Evolutionary conservation across 208 protist species (phyloP), one percentile per base, ranked within the genome.

Genomic region (Trypanosoma conorhini): DNA sequence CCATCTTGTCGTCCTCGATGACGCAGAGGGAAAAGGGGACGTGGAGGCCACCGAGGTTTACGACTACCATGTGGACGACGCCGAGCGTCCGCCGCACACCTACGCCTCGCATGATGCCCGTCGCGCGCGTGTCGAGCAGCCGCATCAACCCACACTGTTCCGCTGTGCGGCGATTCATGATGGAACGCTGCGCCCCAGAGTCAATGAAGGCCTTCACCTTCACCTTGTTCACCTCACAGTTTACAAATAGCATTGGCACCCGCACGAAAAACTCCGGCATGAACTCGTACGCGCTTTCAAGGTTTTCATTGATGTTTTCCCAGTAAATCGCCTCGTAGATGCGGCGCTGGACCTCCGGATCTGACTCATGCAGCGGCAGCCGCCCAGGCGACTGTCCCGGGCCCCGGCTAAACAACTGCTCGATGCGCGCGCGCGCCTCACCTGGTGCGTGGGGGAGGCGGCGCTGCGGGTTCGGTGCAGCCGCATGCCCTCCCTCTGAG

Each of bases 181-280:
- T 80, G 31, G 85, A 93, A 61, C 75, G 72, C 82, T 96, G 88
- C 30, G 92, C 90, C 0, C 92, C 92, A 0, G 78, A 91, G 76
- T 99, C 98, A 21, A 99, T 91, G 79, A 99, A 97, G n/a, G 96
- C 97, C 62, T 96, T 97, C 5, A 99, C n/a, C 10, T 81, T 86
- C 5, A 84, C 59, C 5, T 82, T 73, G 79, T 99, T 98, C 46
- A 99, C 90, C 31, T 86, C 70, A 65, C 83, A 91, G 30, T 87
- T 60, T 35, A 99, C 87, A 77, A 97, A 98, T 17, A 99, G 79
- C 95, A 99, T 98, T 46, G 81, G 66, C 10, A 98, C 91, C 10
- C 7, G 13, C 3, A 67, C 89, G 71, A 98, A 98, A 0, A 85
- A 75, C 82, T 99, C 97, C n/a, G 98, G 98, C 5, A 84, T 97